phyloP scores from a whole-genome alignment of 2,329 filamentous ascomycete species.

The Colletotrichum orbiculare region DNA sequence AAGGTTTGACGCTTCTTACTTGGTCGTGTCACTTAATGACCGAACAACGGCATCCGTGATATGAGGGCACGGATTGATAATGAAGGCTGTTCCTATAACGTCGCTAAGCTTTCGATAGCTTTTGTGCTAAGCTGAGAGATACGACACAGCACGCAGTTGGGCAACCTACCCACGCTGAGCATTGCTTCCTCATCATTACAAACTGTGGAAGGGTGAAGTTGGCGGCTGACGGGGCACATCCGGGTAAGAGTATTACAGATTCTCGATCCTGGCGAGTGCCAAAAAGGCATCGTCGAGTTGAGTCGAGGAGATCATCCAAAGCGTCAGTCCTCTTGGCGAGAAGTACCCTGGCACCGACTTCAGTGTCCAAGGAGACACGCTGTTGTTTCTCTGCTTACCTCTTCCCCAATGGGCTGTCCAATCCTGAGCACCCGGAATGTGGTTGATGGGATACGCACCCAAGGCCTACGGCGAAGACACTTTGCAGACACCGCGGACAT shows the following conservation, averaged over 20 bases:
- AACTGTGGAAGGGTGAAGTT: background rate
- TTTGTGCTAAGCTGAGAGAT: too few species aligned
- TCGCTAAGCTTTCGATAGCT: too few species aligned
- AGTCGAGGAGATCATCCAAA: constrained; percentile 59
- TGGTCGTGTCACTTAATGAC: too few species aligned
- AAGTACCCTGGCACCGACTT: constrained; percentile 54
- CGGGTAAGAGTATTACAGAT: constrained; percentile 57
- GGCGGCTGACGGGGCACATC: constrained; percentile 59
- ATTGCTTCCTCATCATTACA: too few species aligned
- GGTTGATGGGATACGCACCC: constrained; percentile 52
- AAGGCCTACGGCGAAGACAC: background rate
- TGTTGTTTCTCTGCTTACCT: constrained; percentile 48
- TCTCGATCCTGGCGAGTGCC: constrained; percentile 58
- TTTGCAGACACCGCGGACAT: too few species aligned
- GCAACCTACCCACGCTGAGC: too few species aligned
- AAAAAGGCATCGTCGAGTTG: constrained; percentile 55
- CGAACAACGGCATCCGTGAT: too few species aligned
- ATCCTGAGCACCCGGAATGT: constrained; percentile 50
- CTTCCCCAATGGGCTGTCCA: constrained; percentile 54
- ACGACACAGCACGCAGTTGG: too few species aligned
- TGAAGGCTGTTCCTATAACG: too few species aligned
- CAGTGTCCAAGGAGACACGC: constrained; percentile 61
- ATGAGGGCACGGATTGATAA: too few species aligned
- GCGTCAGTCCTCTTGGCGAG: constrained; percentile 52
- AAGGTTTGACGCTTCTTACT: too few species aligned